Conservation (phyloP, 2,329 filamentous ascomycete species). For the Claviceps pazoutovae region DNA sequence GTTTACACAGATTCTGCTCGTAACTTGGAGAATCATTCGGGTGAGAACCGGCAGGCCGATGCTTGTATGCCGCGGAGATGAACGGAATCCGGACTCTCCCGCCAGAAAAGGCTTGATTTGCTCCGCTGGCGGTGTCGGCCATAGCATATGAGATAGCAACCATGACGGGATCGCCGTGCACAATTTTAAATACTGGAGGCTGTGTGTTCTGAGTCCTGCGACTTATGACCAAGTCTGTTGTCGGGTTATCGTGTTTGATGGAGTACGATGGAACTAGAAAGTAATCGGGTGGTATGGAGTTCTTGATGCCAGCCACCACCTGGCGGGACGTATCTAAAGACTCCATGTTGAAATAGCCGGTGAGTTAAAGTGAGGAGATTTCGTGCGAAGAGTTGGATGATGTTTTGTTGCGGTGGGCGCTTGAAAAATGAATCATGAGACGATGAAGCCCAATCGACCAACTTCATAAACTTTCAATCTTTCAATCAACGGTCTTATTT, state of each 20-base stretch:
- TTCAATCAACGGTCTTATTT: too few relatives aligned
- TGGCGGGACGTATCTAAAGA: conserved; percentile 18
- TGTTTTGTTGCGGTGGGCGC: conserved; percentile 5
- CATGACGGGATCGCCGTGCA: conserved; percentile 44
- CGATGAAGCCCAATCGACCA: background rate
- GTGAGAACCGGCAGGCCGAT: conserved; percentile 66
- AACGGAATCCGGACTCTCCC: conserved; percentile 40
- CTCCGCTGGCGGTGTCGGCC: conserved; percentile 20
- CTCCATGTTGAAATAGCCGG: conserved; percentile 15
- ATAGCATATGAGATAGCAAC: conserved; percentile 42
- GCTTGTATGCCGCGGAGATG: conserved; percentile 63
- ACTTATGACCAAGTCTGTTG: conserved; percentile 29
- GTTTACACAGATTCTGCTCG: conserved; percentile 56
- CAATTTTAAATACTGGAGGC: conserved; percentile 36
- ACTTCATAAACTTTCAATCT: conserved; percentile 2
- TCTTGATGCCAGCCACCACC: conserved; percentile 52
- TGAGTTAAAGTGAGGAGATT: background rate
- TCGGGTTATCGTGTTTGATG: conserved; percentile 39
- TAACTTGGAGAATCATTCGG: conserved; percentile 42
- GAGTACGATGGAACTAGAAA: conserved; percentile 43
- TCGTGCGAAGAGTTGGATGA: background rate
- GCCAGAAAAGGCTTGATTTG: conserved; percentile 19
- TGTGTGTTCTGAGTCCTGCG: conserved; percentile 20
- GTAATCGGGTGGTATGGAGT: conserved; percentile 49
- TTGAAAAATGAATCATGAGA: background rate